Base-by-base conservation (phyloP, 345 rosid genomes). In the Melaleuca alternifolia region DNA sequence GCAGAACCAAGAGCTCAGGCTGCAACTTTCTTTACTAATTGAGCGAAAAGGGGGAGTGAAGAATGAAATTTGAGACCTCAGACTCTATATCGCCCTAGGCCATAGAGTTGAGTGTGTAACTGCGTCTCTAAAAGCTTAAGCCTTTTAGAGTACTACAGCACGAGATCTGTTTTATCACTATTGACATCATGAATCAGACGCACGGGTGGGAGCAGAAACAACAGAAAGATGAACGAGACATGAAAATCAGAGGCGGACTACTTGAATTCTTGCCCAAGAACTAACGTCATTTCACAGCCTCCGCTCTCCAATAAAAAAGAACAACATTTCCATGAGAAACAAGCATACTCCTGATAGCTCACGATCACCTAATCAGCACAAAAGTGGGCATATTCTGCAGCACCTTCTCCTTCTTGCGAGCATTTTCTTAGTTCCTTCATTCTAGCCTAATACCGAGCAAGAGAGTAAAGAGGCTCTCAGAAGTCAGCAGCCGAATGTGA, bases 11-110 rank as follows among this genome's bases (percentile, higher is more conserved):
- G 37, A 88, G 89, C 88, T 90, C 94, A 37, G 89, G 87, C 86
- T 87, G 90, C 54, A 93, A 85, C 87, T 93, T 95, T 56, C 97
- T 90, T 89, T 95, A n/a, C n/a, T n/a, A 9, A 71, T 71, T 71
- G 79, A 24, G 48, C 11, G 13, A 37, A 33, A 21, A 71, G 48
- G 48, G 24, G 79, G 13, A 18, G 79, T 2, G 79, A 71, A 37
- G 79, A 33, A 71, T 37, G 48, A 33, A 33, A 71, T 37, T 71
- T 24, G 1, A 71, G 48, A 71, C 48, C 48, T 33, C 79, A 71
- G 37, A 18, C 13, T 3, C 79, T 18, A 37, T 41, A 71, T 37
- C 24, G 11, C 33, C 48, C 79, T 9, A 71, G 79, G 79, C 24
- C 79, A 37, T 9, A 71, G 48, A 37, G 48, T 18, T 2, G 79